These are phyloP conservation scores for Pyricularia grisea DNA, from an alignment of 2,329 filamentous ascomycete genomes.

Conservation along the genomic window DNA sequence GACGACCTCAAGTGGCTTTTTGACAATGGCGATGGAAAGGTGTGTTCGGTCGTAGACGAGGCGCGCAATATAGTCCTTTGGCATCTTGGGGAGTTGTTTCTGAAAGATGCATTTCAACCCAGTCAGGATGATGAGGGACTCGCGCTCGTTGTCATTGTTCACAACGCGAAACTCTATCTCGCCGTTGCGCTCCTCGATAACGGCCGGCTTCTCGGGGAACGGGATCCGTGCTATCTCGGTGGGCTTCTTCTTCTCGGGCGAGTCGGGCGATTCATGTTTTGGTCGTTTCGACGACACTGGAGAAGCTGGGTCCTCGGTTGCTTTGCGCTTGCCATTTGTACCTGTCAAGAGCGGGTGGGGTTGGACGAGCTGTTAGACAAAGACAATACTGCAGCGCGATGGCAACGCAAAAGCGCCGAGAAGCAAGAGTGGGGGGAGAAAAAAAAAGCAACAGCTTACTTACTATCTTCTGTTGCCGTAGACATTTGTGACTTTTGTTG, in stretches of 20 bases:
- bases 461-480: constrained; percentile 13
- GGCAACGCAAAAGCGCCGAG: background rate
- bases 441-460: background rate
- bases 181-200: constrained; percentile 61
- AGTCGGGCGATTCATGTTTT: constrained; percentile 41
- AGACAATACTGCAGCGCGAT: background rate
- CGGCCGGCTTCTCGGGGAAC: constrained; percentile 83
- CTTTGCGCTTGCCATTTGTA: constrained; percentile 61
- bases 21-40: constrained; percentile 66
- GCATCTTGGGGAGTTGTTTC: constrained; percentile 72
- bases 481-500: background rate
- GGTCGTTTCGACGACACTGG: constrained; percentile 55
- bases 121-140: constrained; percentile 64
- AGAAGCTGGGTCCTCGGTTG: constrained; percentile 54
- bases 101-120: constrained; percentile 72
- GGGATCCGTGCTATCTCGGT: constrained; percentile 51
- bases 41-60: constrained; percentile 69
- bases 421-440: background rate
- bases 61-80: constrained; percentile 69
- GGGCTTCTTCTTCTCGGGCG: constrained; percentile 37
- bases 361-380: background rate
- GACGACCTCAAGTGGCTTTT: constrained; percentile 58
- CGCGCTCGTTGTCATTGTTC: constrained; percentile 61
- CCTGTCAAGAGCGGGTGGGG: background rate
- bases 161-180: constrained; percentile 70